These are phyloP conservation scores for Yarrowia porcina DNA, from an alignment of 805 yeast genomes.

Conservation along the genomic window DNA sequence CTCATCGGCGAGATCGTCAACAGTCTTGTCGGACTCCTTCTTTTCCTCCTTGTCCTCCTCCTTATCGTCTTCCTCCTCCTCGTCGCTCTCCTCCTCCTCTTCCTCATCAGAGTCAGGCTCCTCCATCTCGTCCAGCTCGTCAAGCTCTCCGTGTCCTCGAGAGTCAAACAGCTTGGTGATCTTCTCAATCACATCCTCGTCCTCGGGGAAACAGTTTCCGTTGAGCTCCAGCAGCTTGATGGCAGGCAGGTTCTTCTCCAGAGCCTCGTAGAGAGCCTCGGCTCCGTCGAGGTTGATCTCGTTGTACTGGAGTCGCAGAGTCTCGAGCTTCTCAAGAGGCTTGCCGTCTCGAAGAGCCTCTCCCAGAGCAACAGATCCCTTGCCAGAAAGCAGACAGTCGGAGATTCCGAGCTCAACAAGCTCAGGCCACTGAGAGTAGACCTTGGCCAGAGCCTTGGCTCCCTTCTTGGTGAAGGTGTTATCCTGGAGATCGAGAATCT, in stretches of 20 bases:
- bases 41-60: conserved; percentile 36
- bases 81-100: conserved; percentile 58
- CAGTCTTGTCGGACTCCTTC: conserved; percentile 46
- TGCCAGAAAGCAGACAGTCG: conserved; percentile 79
- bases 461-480: conserved; percentile 82
- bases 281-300: conserved; percentile 73
- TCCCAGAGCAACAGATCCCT: conserved; percentile 63
- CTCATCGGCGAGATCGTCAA: conserved; percentile 56
- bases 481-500: conserved; percentile 84
- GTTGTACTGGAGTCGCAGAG: conserved; percentile 78
- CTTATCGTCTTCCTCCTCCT: conserved; percentile 52
- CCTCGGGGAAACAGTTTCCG: conserved; percentile 92
- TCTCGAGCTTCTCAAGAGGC: conserved; percentile 46
- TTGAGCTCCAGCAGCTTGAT: conserved; percentile 75
- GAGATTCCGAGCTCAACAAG: conserved; percentile 79
- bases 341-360: conserved; percentile 38
- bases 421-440: conserved; percentile 58
- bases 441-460: conserved; percentile 59
- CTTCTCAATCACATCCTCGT: conserved; percentile 61
- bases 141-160: conserved; percentile 77
- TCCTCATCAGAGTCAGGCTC: conserved; percentile 71
- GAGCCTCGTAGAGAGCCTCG: conserved; percentile 52
- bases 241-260: conserved; percentile 54
- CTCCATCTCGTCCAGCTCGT: conserved; percentile 93
- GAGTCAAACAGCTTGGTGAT: conserved; percentile 62